These are phyloP conservation scores for Saitozyma sp. DNA, from an alignment of 768 basidiomycete genomes.

Conservation along the genomic window DNA sequence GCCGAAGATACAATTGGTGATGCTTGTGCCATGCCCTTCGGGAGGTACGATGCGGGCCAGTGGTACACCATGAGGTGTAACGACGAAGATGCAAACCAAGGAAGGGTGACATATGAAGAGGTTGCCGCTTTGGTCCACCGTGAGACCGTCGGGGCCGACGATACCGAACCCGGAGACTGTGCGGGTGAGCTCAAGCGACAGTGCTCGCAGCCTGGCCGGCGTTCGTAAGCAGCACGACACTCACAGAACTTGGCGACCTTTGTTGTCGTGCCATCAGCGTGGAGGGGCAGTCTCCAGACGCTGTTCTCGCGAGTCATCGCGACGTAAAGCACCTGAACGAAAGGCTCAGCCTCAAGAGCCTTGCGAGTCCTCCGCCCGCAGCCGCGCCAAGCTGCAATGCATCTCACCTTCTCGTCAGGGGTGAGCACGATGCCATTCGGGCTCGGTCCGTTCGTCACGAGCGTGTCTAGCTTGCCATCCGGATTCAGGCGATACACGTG, in stretches of 20 bases:
- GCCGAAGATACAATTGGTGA: constrained; percentile 31
- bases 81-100: constrained; percentile 25
- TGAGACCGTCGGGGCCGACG: constrained; percentile 27
- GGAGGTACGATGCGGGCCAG: constrained; percentile 23
- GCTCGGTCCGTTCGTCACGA: constrained; percentile 23
- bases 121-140: constrained; percentile 24
- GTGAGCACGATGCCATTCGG: constrained; percentile 26
- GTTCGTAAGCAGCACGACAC: constrained; percentile 4
- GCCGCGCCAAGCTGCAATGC: background rate
- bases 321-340: constrained; percentile 19
- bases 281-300: constrained; percentile 26
- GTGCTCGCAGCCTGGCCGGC: too few relatives aligned
- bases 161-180: constrained; percentile 26
- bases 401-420: constrained; percentile 23
- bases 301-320: constrained; percentile 31
- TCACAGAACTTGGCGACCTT: constrained; percentile 27
- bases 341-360: background rate
- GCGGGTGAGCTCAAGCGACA: background rate
- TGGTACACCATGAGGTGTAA: constrained; percentile 17
- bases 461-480: constrained; percentile 19
- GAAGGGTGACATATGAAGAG: constrained; percentile 29
- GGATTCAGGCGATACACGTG: constrained; percentile 22
- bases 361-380: background rate
- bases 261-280: constrained; percentile 24
- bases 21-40: constrained; percentile 9